Percentiles rank a stretch among this genome's conserved stretches.
Evolutionary conservation across 768 basidiomycete genomes (phyloP).

Genomic region (Lactarius quietus): DNA sequence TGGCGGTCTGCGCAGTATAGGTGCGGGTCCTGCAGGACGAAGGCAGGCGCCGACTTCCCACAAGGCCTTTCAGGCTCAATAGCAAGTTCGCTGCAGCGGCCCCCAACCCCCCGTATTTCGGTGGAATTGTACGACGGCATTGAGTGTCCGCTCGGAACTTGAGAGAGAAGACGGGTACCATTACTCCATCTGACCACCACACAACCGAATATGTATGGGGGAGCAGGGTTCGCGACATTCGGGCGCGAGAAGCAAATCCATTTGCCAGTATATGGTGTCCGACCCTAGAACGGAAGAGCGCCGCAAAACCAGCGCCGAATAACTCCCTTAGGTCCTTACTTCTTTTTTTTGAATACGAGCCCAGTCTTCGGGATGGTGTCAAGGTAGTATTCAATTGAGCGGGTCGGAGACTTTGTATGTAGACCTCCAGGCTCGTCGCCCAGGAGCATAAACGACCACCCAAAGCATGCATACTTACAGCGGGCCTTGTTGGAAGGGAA

Average conservation of each 20-base stretch:
- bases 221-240: not conserved
- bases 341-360: not conserved
- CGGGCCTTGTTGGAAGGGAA: not conserved
- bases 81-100: not conserved
- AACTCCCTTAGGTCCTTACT: not conserved
- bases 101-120: not conserved
- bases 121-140: not conserved
- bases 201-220: not conserved
- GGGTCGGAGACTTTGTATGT: not conserved
- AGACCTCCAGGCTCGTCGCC: not conserved
- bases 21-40: not conserved
- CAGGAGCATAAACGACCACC: not conserved
- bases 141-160: not conserved
- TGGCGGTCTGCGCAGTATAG: not conserved
- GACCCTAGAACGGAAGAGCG: not conserved
- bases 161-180: not conserved
- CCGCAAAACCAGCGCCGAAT: not conserved
- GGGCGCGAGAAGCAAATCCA: not conserved
- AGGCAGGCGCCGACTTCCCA: conserved; percentile 12
- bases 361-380: not conserved
- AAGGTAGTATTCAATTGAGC: not conserved
- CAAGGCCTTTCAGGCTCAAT: not conserved
- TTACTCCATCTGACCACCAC: not conserved
- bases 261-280: not conserved
- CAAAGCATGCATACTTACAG: not conserved